Conservation (phyloP, 768 basidiomycete species). For the Amanita rimosa region DNA sequence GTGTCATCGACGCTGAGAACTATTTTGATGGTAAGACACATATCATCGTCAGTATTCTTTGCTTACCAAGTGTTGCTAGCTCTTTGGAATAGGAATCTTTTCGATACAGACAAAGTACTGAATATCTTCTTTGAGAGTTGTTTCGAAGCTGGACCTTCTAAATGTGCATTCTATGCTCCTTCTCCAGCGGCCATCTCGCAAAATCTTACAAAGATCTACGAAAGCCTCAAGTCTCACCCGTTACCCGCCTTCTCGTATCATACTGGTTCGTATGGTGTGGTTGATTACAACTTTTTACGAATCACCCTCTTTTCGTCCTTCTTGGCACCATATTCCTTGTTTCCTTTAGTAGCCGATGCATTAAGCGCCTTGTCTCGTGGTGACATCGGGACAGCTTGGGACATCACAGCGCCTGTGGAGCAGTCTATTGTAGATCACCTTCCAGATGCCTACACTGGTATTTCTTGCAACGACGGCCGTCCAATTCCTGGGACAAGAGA, state of each 20-base stretch:
- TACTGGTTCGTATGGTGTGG: constrained; percentile 19
- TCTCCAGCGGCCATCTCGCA: constrained; percentile 19
- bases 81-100: constrained; percentile 24
- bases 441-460: constrained; percentile 6
- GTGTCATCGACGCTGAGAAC: constrained; percentile 16
- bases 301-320: constrained; percentile 20
- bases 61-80: constrained; percentile 12
- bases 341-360: background rate
- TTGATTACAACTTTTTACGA: constrained; percentile 25
- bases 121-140: constrained; percentile 25
- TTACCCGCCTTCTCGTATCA: constrained; percentile 18
- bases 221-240: constrained; percentile 12
- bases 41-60: background rate
- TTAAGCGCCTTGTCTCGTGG: background rate
- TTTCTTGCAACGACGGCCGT: constrained; percentile 25
- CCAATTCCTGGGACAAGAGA: constrained; percentile 16
- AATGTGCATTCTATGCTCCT: constrained; percentile 27
- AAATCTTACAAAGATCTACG: constrained; percentile 24
- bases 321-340: constrained; percentile 16
- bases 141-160: constrained; percentile 21
- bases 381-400: background rate
- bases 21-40: constrained; percentile 14
- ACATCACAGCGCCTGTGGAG: background rate
- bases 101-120: constrained; percentile 26
- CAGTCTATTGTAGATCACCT: background rate